These are phyloP conservation scores for Cupressus sempervirens DNA, from an alignment of 75 land plant species.

Conservation along the genomic window DNA sequence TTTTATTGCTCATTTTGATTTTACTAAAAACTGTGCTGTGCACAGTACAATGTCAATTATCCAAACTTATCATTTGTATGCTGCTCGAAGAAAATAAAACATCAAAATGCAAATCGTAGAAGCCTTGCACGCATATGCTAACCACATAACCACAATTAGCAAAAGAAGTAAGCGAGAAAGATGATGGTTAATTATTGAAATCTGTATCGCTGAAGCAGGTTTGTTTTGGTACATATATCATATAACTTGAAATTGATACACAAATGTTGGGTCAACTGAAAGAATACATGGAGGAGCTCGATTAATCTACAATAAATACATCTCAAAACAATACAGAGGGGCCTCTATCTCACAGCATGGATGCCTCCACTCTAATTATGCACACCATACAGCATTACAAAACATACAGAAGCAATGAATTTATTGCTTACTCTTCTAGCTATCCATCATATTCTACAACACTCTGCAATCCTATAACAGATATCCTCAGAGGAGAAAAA, in stretches of 20 bases:
- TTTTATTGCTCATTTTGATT: neutral
- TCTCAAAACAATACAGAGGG: slow-evolving; percentile 5
- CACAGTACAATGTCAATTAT: neutral
- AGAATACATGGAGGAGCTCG: neutral
- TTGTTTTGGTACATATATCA: neutral
- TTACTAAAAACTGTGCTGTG: neutral
- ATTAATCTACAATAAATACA: slow-evolving; percentile 12
- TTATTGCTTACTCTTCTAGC: slow-evolving; percentile 12
- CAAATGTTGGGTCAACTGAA: slow-evolving; percentile 1
- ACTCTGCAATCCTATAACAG: slow-evolving; percentile 11
- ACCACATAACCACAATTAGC: no score
- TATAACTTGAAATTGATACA: neutral
- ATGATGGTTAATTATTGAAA: neutral
- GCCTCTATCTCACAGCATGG: slow-evolving; percentile 3
- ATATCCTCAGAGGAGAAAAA: slow-evolving; percentile 1
- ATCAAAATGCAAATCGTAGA: neutral
- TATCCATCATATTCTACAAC: slow-evolving; percentile 11
- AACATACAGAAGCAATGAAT: slow-evolving; percentile 9
- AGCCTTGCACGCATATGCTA: neutral
- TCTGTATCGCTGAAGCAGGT: neutral
- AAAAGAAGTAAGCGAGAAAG: neutral
- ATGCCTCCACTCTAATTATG: slow-evolving; percentile 7
- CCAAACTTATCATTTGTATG: neutral
- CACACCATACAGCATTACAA: slow-evolving; percentile 6
- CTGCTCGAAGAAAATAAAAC: neutral